Conservation (phyloP, 805 yeast genomes). For the Candida insectalens region DNA sequence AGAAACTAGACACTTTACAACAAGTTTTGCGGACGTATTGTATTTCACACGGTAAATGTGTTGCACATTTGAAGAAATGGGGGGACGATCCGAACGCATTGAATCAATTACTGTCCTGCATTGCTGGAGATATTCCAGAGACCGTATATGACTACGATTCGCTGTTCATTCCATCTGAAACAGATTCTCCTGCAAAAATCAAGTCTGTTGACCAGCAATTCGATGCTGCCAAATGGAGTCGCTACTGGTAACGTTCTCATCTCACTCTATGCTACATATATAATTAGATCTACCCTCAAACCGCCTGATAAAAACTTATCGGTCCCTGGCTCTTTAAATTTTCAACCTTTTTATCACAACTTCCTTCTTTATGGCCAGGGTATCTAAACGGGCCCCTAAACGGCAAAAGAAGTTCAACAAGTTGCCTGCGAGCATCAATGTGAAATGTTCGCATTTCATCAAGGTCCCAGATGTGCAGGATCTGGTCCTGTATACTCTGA, state of each 20-base stretch:
- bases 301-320: too few species aligned
- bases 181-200: conserved; percentile 47
- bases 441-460: too few species aligned
- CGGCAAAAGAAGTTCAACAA: not conserved
- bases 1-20: conserved; percentile 16
- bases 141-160: conserved; percentile 12
- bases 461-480: conserved; percentile 36
- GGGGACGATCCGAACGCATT: conserved; percentile 1
- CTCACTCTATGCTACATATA: too few species aligned
- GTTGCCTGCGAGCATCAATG: too few species aligned
- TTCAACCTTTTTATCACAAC: too few species aligned
- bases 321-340: too few species aligned
- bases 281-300: too few species aligned
- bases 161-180: conserved; percentile 33
- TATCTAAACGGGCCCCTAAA: too few species aligned
- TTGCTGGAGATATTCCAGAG: too few species aligned
- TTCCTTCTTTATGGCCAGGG: too few species aligned
- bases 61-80: not conserved
- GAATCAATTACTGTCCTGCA: not conserved
- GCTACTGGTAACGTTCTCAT: too few species aligned
- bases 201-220: conserved; percentile 25
- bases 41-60: not conserved
- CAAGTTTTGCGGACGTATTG: conserved; percentile 8
- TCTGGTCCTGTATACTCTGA: conserved; percentile 31
- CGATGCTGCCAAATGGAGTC: conserved; percentile 14